phyloP scores from a whole-genome alignment of 2,329 filamentous ascomycete species.

The Aspergillus ochraceoroseus region DNA sequence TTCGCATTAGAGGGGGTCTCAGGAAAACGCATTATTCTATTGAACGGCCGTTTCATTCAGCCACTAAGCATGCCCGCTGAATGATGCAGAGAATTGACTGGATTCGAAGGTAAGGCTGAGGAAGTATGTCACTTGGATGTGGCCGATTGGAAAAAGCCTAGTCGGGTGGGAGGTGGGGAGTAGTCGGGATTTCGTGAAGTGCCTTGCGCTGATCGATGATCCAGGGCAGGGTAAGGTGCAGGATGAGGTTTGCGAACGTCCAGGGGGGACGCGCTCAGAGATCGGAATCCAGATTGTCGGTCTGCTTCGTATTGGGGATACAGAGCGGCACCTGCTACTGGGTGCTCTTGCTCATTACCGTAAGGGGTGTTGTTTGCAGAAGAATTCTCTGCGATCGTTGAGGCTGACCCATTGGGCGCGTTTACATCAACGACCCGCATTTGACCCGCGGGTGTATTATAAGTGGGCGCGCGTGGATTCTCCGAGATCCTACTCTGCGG shows the following conservation, averaged over 20 bases:
- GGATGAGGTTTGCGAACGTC: slow-evolving; percentile 39
- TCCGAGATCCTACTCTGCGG: slow-evolving; percentile 33
- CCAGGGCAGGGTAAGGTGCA: slow-evolving; percentile 23
- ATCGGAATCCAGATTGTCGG: slow-evolving; percentile 35
- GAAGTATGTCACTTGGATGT: slow-evolving; percentile 31
- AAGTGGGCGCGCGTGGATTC: slow-evolving; percentile 33
- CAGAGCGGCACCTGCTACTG: slow-evolving; percentile 21
- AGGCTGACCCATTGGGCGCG: slow-evolving; percentile 45
- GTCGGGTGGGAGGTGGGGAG: slow-evolving; percentile 34
- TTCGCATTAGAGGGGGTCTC: too few relatives aligned
- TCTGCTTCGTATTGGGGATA: slow-evolving; percentile 36
- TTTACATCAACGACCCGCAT: slow-evolving; percentile 42
- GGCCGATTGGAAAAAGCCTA: slow-evolving; percentile 33
- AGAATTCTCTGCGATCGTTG: slow-evolving; percentile 45
- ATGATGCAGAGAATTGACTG: slow-evolving; percentile 31
- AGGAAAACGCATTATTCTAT: slow-evolving; percentile 19
- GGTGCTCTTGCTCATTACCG: slow-evolving; percentile 35
- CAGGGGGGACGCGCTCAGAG: slow-evolving; percentile 37
- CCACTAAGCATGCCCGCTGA: slow-evolving; percentile 29
- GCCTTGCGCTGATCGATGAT: slow-evolving; percentile 26
- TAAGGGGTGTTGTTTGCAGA: slow-evolving; percentile 44
- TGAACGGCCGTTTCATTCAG: slow-evolving; percentile 34
- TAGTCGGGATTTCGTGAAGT: slow-evolving; percentile 29
- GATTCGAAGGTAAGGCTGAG: slow-evolving; percentile 29
- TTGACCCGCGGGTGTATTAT: slow-evolving; percentile 43